phyloP scores from a whole-genome alignment of 768 basidiomycete genomes.

The Pulveroboletus sp. region DNA sequence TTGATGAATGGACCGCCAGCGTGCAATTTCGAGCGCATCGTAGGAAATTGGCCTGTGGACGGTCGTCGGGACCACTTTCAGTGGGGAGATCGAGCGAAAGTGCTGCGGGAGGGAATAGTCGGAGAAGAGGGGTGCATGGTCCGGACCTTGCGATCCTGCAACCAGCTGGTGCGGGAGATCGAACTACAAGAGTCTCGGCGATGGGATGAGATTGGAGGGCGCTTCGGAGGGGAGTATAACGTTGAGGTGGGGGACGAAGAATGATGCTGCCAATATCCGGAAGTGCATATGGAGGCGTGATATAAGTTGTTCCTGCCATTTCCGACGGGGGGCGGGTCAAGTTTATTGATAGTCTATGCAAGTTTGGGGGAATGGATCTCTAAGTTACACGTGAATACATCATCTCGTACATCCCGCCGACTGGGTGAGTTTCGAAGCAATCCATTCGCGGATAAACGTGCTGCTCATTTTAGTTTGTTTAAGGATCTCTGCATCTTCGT shows the following conservation, averaged over 20 bases:
- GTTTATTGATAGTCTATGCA: too few relatives aligned
- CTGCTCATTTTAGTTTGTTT: conserved; percentile 90
- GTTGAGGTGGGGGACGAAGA: conserved; percentile 3
- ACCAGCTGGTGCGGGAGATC: conserved; percentile 19
- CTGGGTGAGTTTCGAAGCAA: conserved; percentile 37
- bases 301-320: too few relatives aligned
- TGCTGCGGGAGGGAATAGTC: conserved; percentile 7
- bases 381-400: conserved; percentile 6
- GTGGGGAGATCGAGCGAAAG: conserved; percentile 14
- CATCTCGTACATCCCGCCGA: conserved; percentile 1
- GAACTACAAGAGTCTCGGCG: conserved; percentile 18
- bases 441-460: conserved; percentile 88
- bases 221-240: neutral
- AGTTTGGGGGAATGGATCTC: too few relatives aligned
- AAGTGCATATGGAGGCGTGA: too few relatives aligned
- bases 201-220: neutral
- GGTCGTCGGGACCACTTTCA: conserved; percentile 46
- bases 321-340: neutral
- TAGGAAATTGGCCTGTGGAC: conserved; percentile 59
- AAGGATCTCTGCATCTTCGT: conserved; percentile 62
- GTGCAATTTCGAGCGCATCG: conserved; percentile 47
- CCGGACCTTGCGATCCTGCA: neutral
- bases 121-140: conserved; percentile 4
- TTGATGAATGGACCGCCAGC: conserved; percentile 46
- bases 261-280: neutral